Evolutionary conservation across 2,329 filamentous ascomycete species (phyloP).

Genomic region (Paracoccidioides lutzii): DNA sequence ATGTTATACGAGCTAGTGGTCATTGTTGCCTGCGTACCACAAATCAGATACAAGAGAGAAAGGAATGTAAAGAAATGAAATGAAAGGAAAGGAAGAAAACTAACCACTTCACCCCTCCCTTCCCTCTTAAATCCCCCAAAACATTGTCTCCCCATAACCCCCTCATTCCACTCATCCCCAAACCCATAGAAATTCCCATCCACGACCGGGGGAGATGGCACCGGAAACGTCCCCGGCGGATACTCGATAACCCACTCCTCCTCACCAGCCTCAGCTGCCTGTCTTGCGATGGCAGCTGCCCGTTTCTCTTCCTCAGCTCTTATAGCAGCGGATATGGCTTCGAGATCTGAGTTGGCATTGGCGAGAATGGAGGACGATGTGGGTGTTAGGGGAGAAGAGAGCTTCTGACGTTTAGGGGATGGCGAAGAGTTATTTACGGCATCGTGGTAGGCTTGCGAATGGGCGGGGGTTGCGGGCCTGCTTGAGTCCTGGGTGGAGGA

Average conservation of each 20-base stretch:
- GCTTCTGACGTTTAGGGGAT: constrained; percentile 25
- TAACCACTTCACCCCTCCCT: constrained; percentile 19
- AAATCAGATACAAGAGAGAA: neutral
- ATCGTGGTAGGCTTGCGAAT: constrained; percentile 28
- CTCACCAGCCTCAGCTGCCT: constrained; percentile 32
- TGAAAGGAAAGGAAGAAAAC: neutral
- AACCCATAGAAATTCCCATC: constrained; percentile 12
- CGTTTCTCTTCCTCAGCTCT: constrained; percentile 31
- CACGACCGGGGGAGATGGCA: neutral
- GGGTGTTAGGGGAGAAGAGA: constrained; percentile 18
- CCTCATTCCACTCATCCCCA: constrained; percentile 14
- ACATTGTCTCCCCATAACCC: constrained; percentile 22
- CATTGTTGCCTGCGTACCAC: neutral
- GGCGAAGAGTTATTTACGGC: constrained; percentile 28
- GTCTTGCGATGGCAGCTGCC: constrained; percentile 25
- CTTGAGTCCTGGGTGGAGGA: constrained; percentile 31
- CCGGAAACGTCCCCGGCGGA: constrained; percentile 13
- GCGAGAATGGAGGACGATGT: constrained; percentile 11
- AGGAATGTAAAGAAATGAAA: neutral
- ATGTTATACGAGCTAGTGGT: neutral
- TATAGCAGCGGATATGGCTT: constrained; percentile 29
- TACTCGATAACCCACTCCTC: constrained; percentile 33
- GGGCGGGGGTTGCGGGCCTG: constrained; percentile 35
- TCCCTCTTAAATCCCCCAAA: constrained; percentile 30
- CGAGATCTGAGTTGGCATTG: constrained; percentile 22